phyloP scores from a whole-genome alignment of 1,284 basidiomycete genomes.

The Trichosporon inkin region DNA sequence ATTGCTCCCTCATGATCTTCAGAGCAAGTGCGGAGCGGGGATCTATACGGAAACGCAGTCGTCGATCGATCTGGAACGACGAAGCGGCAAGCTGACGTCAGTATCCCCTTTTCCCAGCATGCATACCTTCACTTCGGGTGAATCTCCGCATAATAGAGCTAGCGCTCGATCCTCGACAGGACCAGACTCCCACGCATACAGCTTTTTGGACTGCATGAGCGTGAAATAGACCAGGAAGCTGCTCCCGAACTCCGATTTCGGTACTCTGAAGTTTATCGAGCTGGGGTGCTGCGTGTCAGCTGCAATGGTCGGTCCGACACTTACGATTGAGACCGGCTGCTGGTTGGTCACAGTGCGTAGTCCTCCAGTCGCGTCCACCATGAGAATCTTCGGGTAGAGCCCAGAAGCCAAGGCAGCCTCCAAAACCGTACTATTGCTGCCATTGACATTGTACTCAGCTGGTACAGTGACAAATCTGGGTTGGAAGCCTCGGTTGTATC shows the following conservation, averaged over 20 bases:
- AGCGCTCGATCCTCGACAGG: slow-evolving; percentile 82
- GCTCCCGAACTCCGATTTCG: slow-evolving; percentile 65
- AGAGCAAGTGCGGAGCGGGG: slow-evolving; percentile 75
- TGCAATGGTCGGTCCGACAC: slow-evolving; percentile 41
- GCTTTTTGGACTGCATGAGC: slow-evolving; percentile 59
- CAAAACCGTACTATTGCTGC: slow-evolving; percentile 60
- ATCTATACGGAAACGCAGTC: slow-evolving; percentile 67
- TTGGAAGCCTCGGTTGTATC: slow-evolving; percentile 65
- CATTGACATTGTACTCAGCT: slow-evolving; percentile 65
- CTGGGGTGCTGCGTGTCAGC: slow-evolving; percentile 94
- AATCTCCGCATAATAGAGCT: slow-evolving; percentile 81
- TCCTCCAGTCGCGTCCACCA: slow-evolving; percentile 60
- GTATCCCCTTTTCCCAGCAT: slow-evolving; percentile 25
- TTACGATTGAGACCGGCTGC: slow-evolving; percentile 58
- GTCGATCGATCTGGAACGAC: slow-evolving; percentile 75
- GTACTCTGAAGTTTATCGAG: slow-evolving; percentile 74
- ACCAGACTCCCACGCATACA: slow-evolving; percentile 97
- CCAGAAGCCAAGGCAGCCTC: slow-evolving; percentile 82
- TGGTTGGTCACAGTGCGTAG: slow-evolving; percentile 86
- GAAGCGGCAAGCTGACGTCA: slow-evolving; percentile 64
- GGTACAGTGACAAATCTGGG: slow-evolving; percentile 76
- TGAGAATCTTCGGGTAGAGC: slow-evolving; percentile 80
- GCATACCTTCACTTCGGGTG: slow-evolving; percentile 72
- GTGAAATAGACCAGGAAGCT: slow-evolving; percentile 83
- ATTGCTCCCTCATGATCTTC: slow-evolving; percentile 68